A percentile compares a stretch with the other conserved stretches of the same genome.
Conservation (phyloP, 371 early-diverging fungal species). For the Dichotomocladium elegans region DNA sequence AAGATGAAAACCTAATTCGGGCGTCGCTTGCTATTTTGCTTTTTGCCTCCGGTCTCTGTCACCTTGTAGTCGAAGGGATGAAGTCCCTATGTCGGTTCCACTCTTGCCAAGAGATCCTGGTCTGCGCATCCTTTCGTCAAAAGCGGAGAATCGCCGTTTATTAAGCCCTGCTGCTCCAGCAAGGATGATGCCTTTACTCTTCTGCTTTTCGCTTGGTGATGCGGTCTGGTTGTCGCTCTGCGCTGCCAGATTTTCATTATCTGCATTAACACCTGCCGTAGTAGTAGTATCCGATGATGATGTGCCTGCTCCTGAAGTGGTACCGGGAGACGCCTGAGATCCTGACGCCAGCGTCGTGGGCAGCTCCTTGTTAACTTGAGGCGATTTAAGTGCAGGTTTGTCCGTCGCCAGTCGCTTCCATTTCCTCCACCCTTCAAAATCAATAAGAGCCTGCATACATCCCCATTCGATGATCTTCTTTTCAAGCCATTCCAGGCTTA, state of each 20-base stretch:
- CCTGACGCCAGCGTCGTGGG: background rate
- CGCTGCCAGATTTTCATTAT: too few species aligned
- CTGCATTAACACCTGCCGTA: background rate
- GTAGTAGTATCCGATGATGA: background rate
- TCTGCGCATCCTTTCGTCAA: constrained; percentile 5
- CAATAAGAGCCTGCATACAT: constrained; percentile 88
- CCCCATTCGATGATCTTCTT: constrained; percentile 91
- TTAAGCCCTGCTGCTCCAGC: constrained; percentile 18
- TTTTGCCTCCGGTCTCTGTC: constrained; percentile 5
- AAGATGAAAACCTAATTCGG: too few species aligned
- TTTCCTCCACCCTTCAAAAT: constrained; percentile 77
- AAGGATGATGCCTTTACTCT: constrained; percentile 17
- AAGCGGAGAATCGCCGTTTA: constrained; percentile 18
- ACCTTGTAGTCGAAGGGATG: background rate
- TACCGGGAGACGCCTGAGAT: too few species aligned
- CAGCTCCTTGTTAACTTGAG: background rate
- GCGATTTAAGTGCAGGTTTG: constrained; percentile 3
- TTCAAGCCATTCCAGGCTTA: constrained; percentile 79
- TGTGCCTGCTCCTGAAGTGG: background rate
- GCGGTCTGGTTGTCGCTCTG: too few species aligned
- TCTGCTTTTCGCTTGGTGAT: background rate
- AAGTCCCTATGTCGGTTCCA: constrained; percentile 12
- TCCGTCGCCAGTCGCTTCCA: constrained; percentile 50
- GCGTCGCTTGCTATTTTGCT: too few species aligned
- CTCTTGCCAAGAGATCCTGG: constrained; percentile 5